Base-by-base conservation (phyloP, 257 asterid species). In the Nicotiana undulata region DNA sequence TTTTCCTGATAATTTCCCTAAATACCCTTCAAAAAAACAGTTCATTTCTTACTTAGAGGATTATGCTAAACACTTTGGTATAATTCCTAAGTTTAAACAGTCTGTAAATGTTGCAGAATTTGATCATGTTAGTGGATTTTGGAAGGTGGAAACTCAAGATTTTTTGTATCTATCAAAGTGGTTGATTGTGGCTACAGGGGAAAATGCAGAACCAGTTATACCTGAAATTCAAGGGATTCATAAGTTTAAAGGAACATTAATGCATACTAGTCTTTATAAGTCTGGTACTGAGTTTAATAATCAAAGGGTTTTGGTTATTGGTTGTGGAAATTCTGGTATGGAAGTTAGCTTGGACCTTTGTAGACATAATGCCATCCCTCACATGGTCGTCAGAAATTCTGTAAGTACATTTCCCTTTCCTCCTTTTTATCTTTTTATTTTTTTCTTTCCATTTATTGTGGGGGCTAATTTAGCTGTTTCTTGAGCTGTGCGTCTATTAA, bases 271-370 rank as follows among this genome's bases (percentile, higher is more conserved):
- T 65, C 83, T 18, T 3, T 95, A 95, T 79, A 88, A 84, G 4
- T 86, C 93, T 26, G 99, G 97, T 56, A 86, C 87, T 3, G 93
- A 84, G 76, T 95, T 89, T 49, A 5, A 13, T 2, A 85, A 86
- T 0, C 89, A 86, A 13, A 89, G 79, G 61, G 97, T 94, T 52
- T 58, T 94, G 22, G 97, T 94, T 0, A 84, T 94, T 11, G 98
- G 98, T 0, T 94, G 98, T 70, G 99, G 99, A 0, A 95, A 95
- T 84, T 95, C 99, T 5, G 99, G 99, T 2, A 95, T 95, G 99
- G 99, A 95, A 86, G 98, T 95, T 56, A 86, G 97, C 79, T 86
- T 95, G 8, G 99, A 95, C 84, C 92, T 95, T 44, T 92, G 95
- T 15, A 82, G 91, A 32, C 81, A 89, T 46, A 82, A 90, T 76